Percentiles rank a stretch among this genome's conserved stretches.
Evolutionary conservation across 2,329 filamentous ascomycete genomes (phyloP).

Genomic region (Ophiostoma sp.): DNA sequence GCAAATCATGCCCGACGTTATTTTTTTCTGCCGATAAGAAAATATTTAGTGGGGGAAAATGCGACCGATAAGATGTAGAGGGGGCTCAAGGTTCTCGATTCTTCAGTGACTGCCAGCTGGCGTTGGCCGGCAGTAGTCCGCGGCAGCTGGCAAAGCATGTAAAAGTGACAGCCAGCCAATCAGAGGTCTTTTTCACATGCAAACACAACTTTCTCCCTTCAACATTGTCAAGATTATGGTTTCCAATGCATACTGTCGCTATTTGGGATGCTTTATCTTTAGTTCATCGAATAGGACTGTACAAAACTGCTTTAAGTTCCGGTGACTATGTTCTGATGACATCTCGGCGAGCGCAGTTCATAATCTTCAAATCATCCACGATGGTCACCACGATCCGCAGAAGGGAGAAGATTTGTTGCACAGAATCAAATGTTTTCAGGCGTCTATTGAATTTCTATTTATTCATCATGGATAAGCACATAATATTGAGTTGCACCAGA

Average conservation of each 20-base stretch:
- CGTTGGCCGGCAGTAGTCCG: neutral
- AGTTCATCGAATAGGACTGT: no score
- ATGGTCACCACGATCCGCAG: no score
- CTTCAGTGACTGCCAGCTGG: neutral
- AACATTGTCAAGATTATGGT: neutral
- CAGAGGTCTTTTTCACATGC: neutral
- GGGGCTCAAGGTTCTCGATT: neutral
- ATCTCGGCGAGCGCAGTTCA: no score
- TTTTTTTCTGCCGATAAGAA: slow-evolving; percentile 24
- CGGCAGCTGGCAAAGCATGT: neutral
- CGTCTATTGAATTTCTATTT: neutral
- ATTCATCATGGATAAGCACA: neutral
- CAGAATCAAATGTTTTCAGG: neutral
- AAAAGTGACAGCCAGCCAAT: neutral
- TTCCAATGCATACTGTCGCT: neutral
- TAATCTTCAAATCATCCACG: neutral
- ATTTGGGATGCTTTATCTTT: neutral
- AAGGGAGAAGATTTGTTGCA: neutral
- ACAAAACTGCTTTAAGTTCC: no score
- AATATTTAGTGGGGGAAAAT: slow-evolving; percentile 16
- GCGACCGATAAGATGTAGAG: slow-evolving; percentile 3
- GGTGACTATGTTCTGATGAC: no score
- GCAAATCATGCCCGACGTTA: slow-evolving; percentile 18
- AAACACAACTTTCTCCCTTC: neutral
- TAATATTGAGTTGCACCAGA: slow-evolving; percentile 1